Base-by-base conservation (phyloP, 352 stramenopile genomes). In the Pythium folliculosum region DNA sequence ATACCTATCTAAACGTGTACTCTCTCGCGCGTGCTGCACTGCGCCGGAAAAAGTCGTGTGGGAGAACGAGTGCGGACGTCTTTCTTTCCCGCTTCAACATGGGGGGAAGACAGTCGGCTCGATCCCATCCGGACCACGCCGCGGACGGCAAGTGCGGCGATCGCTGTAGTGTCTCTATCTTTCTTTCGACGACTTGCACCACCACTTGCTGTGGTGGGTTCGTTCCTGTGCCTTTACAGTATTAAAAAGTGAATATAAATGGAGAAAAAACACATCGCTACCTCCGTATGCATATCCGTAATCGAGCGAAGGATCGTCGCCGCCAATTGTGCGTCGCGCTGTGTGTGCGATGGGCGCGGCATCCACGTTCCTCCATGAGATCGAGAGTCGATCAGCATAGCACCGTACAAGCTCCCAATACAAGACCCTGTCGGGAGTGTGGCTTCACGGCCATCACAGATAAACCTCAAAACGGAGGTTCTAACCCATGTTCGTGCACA, bases 161-260 rank as follows among this genome's bases (percentile, higher is more conserved):
- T 63, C 27, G 53, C 53, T 47, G 52, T 60, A 47, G 40, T 47
- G 40, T 47, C 32, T 37, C 32, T 47, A 19, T 47, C 40, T 25
- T 48, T 38, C 40, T 44, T 44, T 50, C 40, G 12, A 60, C 54
- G 37, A 32, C 14, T 21, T 37, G 54, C 54, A 25, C 49, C 13
- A 10, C 47, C 23, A 47, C 50, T 23, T 5, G 32, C 32, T 37
- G 32, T 9, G 9, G 58, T 56, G 21, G 21, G 38, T 62, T 49
- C 30, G 54, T 60, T 66, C 49, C 44, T 63, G 57, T 67, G 35
- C 38, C 54, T 51, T 59, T 60, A 57, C 62, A 25, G 62, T 69
- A 69, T 58, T 63, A 69, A 63, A 58, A 69, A 69, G 62, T 69
- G 43, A 69, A 69, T 63, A 69, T 69, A 63, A 56, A 37, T 69